Base-by-base conservation (phyloP, 139 green algal species). In the Chlamydomonas sphaeroides region DNA sequence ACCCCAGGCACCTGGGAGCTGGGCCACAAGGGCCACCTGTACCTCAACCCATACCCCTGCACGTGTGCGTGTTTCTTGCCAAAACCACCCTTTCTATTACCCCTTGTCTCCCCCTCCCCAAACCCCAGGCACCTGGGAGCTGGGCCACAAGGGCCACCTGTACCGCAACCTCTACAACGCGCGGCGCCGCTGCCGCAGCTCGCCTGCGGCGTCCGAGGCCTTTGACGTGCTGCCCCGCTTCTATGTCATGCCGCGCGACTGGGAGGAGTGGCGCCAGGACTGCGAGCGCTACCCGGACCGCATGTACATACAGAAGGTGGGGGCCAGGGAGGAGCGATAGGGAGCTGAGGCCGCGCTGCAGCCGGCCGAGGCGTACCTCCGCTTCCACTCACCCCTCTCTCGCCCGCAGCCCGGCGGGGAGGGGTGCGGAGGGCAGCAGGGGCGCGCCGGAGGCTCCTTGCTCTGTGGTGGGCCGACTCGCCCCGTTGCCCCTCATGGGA, bases 1-100 rank as follows among this genome's bases (percentile, higher is more conserved):
- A n/a, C 45, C 45, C 11, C 66, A 90, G 89, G 91, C 42, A 95
- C 92, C 5, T 95, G 91, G 92, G 92, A 95, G 87, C 82, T 95
- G 49, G 92, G 92, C 2, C 85, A 92, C 36, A 95, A 95, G 82
- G 92, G 94, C 83, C 82, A 86, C 76, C 70, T 93, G 68, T 93
- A 91, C 86, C 85, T 79, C 51, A 90, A 89, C 69, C 76, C 91
- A 81, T 90, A 84, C 68, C n/a, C n/a, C n/a, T n/a, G n/a, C n/a
- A n/a, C n/a, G n/a, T n/a, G n/a, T n/a, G n/a, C n/a, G n/a, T n/a
- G n/a, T n/a, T n/a, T n/a, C n/a, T n/a, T n/a, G n/a, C n/a, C n/a
- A n/a, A n/a, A n/a, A n/a, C n/a, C n/a, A n/a, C n/a, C n/a, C n/a
- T n/a, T n/a, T n/a, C n/a, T n/a, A n/a, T n/a, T n/a, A n/a, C n/a